Conservation (phyloP, 352 stramenopile species). For the Phytophthora rubi region DNA sequence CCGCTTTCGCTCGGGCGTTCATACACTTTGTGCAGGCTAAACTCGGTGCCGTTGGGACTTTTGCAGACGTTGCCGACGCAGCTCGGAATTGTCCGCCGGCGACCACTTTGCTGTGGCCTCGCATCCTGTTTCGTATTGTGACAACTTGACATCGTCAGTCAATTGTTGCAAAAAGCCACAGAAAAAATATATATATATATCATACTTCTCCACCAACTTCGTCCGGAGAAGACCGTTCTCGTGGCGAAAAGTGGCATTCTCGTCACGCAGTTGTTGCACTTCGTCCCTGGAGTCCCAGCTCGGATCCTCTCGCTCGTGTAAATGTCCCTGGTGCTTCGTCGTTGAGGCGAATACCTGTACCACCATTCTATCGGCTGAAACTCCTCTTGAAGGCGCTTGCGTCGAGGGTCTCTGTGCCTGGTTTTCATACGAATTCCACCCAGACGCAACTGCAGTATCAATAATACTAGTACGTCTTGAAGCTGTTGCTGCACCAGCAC, state of each 20-base stretch:
- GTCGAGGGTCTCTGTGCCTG: slow-evolving; percentile 24
- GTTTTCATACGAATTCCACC: slow-evolving; percentile 8
- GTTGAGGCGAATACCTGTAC: slow-evolving; percentile 19
- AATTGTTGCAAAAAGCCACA: neutral
- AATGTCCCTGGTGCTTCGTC: slow-evolving; percentile 9
- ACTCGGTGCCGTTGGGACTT: neutral
- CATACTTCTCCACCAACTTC: slow-evolving; percentile 49
- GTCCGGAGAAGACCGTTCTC: slow-evolving; percentile 37
- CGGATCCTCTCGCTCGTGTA: neutral
- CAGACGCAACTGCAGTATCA: slow-evolving; percentile 4
- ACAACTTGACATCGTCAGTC: neutral
- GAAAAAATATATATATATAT: too few relatives aligned
- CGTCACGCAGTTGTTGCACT: slow-evolving; percentile 21
- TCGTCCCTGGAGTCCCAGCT: slow-evolving; percentile 12
- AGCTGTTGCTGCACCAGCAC: slow-evolving; percentile 29
- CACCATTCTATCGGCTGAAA: slow-evolving; percentile 8
- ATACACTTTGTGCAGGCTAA: slow-evolving; percentile 29
- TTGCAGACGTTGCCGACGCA: slow-evolving; percentile 7
- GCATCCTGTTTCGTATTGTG: slow-evolving; percentile 31
- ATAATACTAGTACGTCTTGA: slow-evolving; percentile 12
- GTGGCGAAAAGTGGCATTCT: slow-evolving; percentile 38
- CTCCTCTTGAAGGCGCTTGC: neutral
- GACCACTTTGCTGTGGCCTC: slow-evolving; percentile 45
- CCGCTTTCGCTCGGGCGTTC: slow-evolving; percentile 20
- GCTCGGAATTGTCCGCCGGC: slow-evolving; percentile 48